Evolutionary conservation across 768 basidiomycete genomes (phyloP).

Genomic region (Trametes cinnabarina): DNA sequence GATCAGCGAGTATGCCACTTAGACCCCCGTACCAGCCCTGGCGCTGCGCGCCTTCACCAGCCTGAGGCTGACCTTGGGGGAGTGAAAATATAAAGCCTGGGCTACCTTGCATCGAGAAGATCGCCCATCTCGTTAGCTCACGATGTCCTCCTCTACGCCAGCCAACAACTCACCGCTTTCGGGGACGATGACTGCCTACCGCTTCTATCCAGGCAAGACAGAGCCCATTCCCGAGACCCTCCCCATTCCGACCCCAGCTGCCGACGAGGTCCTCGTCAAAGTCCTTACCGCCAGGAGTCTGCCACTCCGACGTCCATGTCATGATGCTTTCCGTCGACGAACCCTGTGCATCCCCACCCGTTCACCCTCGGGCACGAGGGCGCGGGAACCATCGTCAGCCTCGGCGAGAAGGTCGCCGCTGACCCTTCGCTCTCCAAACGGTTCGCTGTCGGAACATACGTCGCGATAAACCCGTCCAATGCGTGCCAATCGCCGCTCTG

Average conservation of each 20-base stretch:
- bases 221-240: slow-evolving; percentile 7
- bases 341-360: neutral
- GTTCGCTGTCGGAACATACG: slow-evolving; percentile 20
- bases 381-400: slow-evolving; percentile 18
- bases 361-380: slow-evolving; percentile 24
- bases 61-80: too few species aligned
- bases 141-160: neutral
- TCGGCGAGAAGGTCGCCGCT: slow-evolving; percentile 16
- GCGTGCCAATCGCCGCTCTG: slow-evolving; percentile 18
- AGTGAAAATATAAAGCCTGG: too few species aligned
- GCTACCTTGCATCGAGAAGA: too few species aligned
- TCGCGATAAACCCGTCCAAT: slow-evolving; percentile 19
- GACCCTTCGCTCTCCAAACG: neutral
- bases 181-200: slow-evolving; percentile 21
- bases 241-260: slow-evolving; percentile 17
- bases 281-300: slow-evolving; percentile 24
- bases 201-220: slow-evolving; percentile 14
- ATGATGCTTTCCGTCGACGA: slow-evolving; percentile 3
- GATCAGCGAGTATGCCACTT: too few species aligned
- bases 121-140: neutral
- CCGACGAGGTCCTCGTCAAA: slow-evolving; percentile 20
- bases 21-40: too few species aligned
- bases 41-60: too few species aligned
- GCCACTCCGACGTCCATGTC: slow-evolving; percentile 23
- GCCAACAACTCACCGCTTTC: neutral